A percentile compares a stretch with the other conserved stretches of the same genome.
Evolutionary conservation across 108 stramenopile genomes (phyloP).

Genomic region (Cyclotella kingstonii): DNA sequence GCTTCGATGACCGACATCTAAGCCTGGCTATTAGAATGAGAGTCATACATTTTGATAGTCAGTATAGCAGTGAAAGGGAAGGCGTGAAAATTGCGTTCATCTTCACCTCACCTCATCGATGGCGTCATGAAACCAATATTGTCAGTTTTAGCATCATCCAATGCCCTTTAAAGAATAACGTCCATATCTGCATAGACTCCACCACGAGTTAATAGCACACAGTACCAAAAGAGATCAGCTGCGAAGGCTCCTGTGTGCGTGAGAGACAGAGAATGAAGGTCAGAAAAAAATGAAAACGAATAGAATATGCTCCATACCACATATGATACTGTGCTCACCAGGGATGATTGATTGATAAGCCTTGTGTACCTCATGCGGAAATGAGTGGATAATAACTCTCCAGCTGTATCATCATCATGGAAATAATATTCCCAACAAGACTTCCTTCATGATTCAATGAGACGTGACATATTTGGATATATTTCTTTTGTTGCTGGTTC

Average conservation of each 20-base stretch:
- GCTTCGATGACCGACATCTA: constrained; percentile 54
- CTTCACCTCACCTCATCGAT: constrained; percentile 45
- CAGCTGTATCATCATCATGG: constrained; percentile 61
- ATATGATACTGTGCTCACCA: constrained; percentile 24
- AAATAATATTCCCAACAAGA: constrained; percentile 81
- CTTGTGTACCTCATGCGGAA: constrained; percentile 67
- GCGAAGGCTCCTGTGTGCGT: constrained; percentile 46
- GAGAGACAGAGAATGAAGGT: neutral
- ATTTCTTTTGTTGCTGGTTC: constrained; percentile 26
- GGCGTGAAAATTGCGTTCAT: neutral
- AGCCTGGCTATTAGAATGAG: constrained; percentile 47
- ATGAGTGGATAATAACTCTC: constrained; percentile 56
- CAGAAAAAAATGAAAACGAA: neutral
- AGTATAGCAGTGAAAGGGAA: no score
- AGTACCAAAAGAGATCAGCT: constrained; percentile 86
- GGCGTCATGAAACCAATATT: constrained; percentile 82
- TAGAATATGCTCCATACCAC: neutral
- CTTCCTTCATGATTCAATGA: constrained; percentile 68
- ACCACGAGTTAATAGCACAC: constrained; percentile 76
- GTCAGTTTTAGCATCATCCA: constrained; percentile 65
- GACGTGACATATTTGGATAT: constrained; percentile 68
- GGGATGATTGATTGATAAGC: constrained; percentile 72
- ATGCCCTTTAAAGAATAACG: constrained; percentile 72
- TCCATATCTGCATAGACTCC: constrained; percentile 88
- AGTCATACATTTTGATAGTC: no score